Evolutionary conservation across 371 early-diverging fungal genomes (phyloP), one percentile per base, ranked within the genome.

Genomic region (Mortierella sp.): DNA sequence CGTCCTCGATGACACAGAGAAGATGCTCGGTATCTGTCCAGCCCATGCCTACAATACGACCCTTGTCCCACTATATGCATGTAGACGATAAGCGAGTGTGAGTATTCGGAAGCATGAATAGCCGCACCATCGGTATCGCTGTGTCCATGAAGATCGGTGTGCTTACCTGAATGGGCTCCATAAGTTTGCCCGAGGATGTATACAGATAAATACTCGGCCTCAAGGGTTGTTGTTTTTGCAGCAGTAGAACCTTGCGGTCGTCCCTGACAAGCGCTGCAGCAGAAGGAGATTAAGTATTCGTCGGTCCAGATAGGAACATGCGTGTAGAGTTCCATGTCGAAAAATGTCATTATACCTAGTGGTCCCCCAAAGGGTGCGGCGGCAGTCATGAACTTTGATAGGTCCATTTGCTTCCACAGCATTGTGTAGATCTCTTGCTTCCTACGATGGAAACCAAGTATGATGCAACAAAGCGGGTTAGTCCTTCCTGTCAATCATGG

Each of bases 291-390:
- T 15, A 19, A 44, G 21, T 5, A 44, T 44, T 17, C 23, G n/a
- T 28, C n/a, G n/a, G n/a, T n/a, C n/a, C n/a, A n/a, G n/a, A n/a
- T n/a, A n/a, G n/a, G n/a, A n/a, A n/a, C n/a, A n/a, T n/a, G n/a
- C n/a, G n/a, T n/a, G n/a, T n/a, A n/a, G n/a, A n/a, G n/a, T n/a
- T n/a, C n/a, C n/a, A n/a, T n/a, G n/a, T n/a, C n/a, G n/a, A n/a
- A n/a, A n/a, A n/a, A n/a, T n/a, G n/a, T n/a, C n/a, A n/a, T n/a
- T n/a, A n/a, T 87, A 94, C 95, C 96, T 41, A 97, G 87, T 7
- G 98, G 98, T 12, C 98, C 98, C 32, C 95, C 98, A 82, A 88
- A 92, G 3, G 93, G 91, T 15, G 96, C 93, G 0, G 89, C 92
- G 0, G 95, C 91, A 41, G 95, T 86, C 65, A 92, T 82, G 72